Percentiles rank a stretch among this genome's conserved stretches.
Evolutionary conservation across 306 rosid species (phyloP).

Genomic region (Prunus armeniaca): DNA sequence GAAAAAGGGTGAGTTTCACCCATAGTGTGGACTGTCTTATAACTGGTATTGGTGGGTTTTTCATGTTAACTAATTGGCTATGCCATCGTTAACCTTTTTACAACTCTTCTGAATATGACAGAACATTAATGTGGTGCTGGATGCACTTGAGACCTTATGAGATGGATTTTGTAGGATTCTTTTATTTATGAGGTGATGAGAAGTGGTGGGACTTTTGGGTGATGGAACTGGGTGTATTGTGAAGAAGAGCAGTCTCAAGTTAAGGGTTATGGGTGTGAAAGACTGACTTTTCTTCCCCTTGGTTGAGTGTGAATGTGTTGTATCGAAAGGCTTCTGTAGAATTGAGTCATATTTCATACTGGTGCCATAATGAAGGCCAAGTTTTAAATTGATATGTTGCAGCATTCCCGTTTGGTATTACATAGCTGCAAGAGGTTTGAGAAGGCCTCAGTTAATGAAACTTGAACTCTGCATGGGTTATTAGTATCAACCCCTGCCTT

Average conservation of each 20-base stretch:
- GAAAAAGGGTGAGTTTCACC: neutral
- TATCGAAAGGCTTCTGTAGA: neutral
- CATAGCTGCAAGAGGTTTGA: neutral
- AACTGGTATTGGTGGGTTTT: neutral
- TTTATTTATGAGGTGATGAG: neutral
- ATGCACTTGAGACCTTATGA: neutral
- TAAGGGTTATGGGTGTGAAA: neutral
- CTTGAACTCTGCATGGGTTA: neutral
- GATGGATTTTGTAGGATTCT: neutral
- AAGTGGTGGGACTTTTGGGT: conserved; percentile 1
- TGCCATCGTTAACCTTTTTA: neutral
- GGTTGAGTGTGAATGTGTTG: neutral
- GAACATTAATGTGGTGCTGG: neutral
- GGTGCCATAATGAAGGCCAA: neutral
- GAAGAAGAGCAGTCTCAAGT: neutral
- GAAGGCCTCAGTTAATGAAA: neutral
- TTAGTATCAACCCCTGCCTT: neutral
- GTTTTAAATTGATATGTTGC: neutral
- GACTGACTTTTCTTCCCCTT: neutral
- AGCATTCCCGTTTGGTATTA: neutral
- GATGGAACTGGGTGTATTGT: neutral
- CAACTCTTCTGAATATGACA: neutral
- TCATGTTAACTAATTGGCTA: neutral
- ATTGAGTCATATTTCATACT: neutral
- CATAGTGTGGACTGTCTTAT: neutral